Evolutionary conservation across 148 eudicot species (phyloP).

Genomic region (Vaccinium macrocarpon): DNA sequence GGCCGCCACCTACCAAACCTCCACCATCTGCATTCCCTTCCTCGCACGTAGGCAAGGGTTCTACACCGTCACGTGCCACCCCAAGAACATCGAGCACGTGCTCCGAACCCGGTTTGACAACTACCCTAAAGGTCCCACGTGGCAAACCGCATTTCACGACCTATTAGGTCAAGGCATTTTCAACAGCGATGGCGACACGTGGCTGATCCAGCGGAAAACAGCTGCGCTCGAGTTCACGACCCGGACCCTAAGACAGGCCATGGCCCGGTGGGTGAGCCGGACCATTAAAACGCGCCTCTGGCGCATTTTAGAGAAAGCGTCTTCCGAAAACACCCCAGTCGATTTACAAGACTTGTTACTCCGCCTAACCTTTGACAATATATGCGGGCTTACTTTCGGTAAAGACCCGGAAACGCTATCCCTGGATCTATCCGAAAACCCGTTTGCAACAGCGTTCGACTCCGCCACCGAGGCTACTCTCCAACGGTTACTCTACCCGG

Average conservation of each 20-base stretch:
- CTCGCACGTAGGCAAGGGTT: slow-evolving; percentile 72
- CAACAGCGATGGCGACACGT: slow-evolving; percentile 78
- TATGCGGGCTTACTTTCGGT: slow-evolving; percentile 83
- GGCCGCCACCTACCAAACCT: slow-evolving; percentile 74
- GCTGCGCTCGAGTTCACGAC: slow-evolving; percentile 92
- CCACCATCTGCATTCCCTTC: slow-evolving; percentile 70
- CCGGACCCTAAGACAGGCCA: slow-evolving; percentile 73
- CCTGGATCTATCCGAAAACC: slow-evolving; percentile 58
- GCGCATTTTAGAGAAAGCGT: slow-evolving; percentile 60
- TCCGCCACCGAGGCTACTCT: slow-evolving; percentile 75
- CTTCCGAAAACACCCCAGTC: slow-evolving; percentile 34
- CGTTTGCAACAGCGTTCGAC: slow-evolving; percentile 71
- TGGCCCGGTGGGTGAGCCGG: slow-evolving; percentile 90
- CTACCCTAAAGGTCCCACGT: slow-evolving; percentile 83
- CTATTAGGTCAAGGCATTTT: slow-evolving; percentile 82
- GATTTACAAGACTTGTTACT: slow-evolving; percentile 67
- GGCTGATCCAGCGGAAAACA: slow-evolving; percentile 81
- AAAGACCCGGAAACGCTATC: slow-evolving; percentile 80
- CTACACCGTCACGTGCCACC: slow-evolving; percentile 81
- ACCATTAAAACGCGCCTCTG: slow-evolving; percentile 69
- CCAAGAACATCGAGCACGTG: slow-evolving; percentile 75
- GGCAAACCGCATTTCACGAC: slow-evolving; percentile 86
- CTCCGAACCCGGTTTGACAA: slow-evolving; percentile 79
- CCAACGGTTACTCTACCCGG: slow-evolving; percentile 61
- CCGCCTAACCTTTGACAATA: slow-evolving; percentile 74